A percentile compares a stretch with the other conserved stretches of the same genome.
Conservation (phyloP, 139 green algal genomes). For the Haematococcus sp. region DNA sequence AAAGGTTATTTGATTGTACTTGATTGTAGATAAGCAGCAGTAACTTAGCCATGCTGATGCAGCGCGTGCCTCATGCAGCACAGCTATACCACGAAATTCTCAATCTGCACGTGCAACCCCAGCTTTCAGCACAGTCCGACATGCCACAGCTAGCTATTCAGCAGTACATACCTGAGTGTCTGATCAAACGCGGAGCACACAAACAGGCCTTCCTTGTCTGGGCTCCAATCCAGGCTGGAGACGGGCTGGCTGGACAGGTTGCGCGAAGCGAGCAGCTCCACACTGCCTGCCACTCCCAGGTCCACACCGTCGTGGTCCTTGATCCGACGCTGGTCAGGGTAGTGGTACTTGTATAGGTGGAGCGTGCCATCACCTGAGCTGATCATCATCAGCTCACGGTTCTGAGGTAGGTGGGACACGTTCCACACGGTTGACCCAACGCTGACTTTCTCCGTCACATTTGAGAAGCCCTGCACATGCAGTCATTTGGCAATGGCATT, state of each 20-base stretch:
- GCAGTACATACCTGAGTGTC: constrained; percentile 37
- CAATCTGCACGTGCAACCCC: no score
- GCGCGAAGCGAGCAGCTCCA: constrained; percentile 61
- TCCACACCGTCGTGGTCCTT: constrained; percentile 68
- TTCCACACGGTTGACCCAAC: constrained; percentile 76
- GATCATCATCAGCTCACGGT: constrained; percentile 82
- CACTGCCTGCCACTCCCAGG: constrained; percentile 70
- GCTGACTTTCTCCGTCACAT: constrained; percentile 50
- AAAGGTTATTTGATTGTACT: background rate
- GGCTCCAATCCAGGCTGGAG: constrained; percentile 78
- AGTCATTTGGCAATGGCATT: no score
- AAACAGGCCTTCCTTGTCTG: constrained; percentile 84
- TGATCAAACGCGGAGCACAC: constrained; percentile 83
- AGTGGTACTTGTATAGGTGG: constrained; percentile 89
- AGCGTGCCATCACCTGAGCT: constrained; percentile 73
- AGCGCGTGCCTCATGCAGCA: no score
- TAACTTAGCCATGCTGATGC: no score
- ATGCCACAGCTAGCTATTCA: no score
- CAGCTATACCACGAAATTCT: no score
- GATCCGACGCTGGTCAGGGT: constrained; percentile 79
- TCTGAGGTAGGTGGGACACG: constrained; percentile 75
- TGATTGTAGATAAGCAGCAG: background rate
- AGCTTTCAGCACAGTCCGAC: no score
- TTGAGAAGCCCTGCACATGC: constrained; percentile 72
- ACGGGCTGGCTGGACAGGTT: constrained; percentile 84